phyloP scores from a whole-genome alignment of 768 basidiomycete species.

The Lentinus tigrinus region DNA sequence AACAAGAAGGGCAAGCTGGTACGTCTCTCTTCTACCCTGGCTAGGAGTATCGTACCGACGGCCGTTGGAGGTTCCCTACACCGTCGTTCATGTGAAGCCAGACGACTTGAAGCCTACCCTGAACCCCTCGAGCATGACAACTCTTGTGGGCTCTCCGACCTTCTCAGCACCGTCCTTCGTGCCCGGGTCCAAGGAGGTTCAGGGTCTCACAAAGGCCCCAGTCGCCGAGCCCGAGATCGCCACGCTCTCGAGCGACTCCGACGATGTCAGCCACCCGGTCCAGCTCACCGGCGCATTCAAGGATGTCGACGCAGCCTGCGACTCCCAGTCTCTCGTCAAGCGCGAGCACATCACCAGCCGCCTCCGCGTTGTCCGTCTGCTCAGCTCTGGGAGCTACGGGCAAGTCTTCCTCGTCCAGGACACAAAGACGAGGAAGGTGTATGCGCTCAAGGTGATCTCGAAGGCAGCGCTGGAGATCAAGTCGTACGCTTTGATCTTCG shows the following conservation, averaged over 20 bases:
- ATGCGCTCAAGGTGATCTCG: slow-evolving; percentile 88
- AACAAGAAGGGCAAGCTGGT: slow-evolving; percentile 8
- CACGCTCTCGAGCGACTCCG: neutral
- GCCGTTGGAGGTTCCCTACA: neutral
- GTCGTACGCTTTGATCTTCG: slow-evolving; percentile 3
- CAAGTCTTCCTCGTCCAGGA: slow-evolving; percentile 23
- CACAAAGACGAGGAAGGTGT: slow-evolving; percentile 31
- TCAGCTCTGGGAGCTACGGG: slow-evolving; percentile 21
- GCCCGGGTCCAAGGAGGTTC: neutral
- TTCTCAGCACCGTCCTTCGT: neutral
- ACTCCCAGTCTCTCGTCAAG: slow-evolving; percentile 73
- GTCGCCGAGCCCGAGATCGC: neutral
- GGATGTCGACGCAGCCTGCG: slow-evolving; percentile 71
- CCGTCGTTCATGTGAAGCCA: slow-evolving; percentile 3
- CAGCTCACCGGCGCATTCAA: slow-evolving; percentile 71
- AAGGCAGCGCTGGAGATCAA: slow-evolving; percentile 98
- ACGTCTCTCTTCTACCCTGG: neutral
- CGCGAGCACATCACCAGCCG: slow-evolving; percentile 48
- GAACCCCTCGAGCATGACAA: slow-evolving; percentile 2
- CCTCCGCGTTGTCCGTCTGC: slow-evolving; percentile 13
- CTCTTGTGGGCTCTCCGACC: slow-evolving; percentile 9
- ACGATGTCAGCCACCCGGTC: slow-evolving; percentile 31
- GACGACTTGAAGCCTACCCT: neutral
- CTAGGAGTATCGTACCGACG: neutral
- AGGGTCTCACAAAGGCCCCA: too few species aligned